Base-by-base conservation (phyloP, 768 basidiomycete species). In the Cyathus striatus region DNA sequence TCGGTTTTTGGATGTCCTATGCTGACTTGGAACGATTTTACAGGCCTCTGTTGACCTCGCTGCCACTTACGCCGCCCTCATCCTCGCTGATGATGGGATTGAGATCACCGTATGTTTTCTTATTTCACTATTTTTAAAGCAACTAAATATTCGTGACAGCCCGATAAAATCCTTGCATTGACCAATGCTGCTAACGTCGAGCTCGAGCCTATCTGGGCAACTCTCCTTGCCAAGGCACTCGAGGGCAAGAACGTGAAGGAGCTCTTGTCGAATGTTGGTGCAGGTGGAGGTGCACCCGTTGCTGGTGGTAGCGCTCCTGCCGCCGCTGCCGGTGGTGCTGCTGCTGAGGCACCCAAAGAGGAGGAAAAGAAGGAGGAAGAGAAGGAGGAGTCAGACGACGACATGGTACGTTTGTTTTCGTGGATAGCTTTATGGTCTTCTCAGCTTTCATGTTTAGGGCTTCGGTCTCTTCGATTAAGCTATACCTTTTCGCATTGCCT, bases 231-330 rank as follows among this genome's bases (percentile, higher is more conserved):
- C 49, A 98, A 96, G 68, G 95, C 96, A 25, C 83, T 99, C 42
- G 93, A 95, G 70, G 95, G 94, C 59, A 96, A 95, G 79, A 82
- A 98, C 72, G 80, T 99, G 58, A 97, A 91, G 71, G 92, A 94
- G 35, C 77, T 98, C 41, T 79, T 99, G 51, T 86, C 88, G 49
- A 95, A 91, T 75, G 92, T 99, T 49, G 94, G 95, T 50, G 74
- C 90, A 43, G 92, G 94, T 48, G 93, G 90, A 49, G 92, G 83
- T 49, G 90, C 83, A 54, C 85, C 90, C 38, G 87, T 83, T 42
- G 81, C 79, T 42, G 75, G 66, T 40, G 76, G 57, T 48, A 77
- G 65, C 43, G 78, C 75, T 39, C 74, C 72, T 41, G 79, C 65
- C 46, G 82, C 64, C 9, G 14, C 41, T 16, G 40, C 71, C 42